Base-by-base conservation (phyloP, 306 rosid species). In the Cicer cuneatum region DNA sequence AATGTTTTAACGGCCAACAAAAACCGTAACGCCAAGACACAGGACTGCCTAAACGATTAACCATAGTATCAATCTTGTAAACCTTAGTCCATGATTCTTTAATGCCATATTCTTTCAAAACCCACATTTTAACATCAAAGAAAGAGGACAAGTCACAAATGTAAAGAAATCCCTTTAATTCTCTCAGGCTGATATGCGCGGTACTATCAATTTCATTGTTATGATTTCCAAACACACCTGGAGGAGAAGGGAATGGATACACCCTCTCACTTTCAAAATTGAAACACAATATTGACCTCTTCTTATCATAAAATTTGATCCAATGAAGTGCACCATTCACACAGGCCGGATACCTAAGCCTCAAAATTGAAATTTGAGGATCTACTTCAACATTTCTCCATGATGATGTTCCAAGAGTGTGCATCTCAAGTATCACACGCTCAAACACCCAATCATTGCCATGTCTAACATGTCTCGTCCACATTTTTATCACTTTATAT, bases 221-320 rank as follows among this genome's bases (percentile, higher is more conserved):
- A 53, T 18, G 33, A 8, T 8, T 53, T 59, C 0, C 16, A 18
- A 65, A 10, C n/a, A 10, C 14, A 18, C 1, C 10, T 2, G 59
- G 29, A 39, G 74, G 74, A 57, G 16, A 19, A 46, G 80, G 74
- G 45, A 78, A 12, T 37, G 18, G n/a, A 5, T 51, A 39, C 21
- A 81, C 75, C 9, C n/a, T 35, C 72, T 73, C 84, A 7, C 43
- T 68, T 66, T 66, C 54, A 10, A 43, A 21, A 0, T 13, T 11
- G 18, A 66, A 66, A 21, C 53, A 43, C 40, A 43, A 43, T 19
- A 66, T 43, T 19, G 71, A 65, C 68, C 0, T 13, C 7, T 37
- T 0, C 12, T 0, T 0, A 42, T 2, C 5, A 1, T 41, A 5
- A 41, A 5, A 2, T 18, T 14, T 0, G 5, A 64, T 42, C 71